Evolutionary conservation across 352 stramenopile genomes (phyloP).

Genomic region (Pythium grandisporangium): DNA sequence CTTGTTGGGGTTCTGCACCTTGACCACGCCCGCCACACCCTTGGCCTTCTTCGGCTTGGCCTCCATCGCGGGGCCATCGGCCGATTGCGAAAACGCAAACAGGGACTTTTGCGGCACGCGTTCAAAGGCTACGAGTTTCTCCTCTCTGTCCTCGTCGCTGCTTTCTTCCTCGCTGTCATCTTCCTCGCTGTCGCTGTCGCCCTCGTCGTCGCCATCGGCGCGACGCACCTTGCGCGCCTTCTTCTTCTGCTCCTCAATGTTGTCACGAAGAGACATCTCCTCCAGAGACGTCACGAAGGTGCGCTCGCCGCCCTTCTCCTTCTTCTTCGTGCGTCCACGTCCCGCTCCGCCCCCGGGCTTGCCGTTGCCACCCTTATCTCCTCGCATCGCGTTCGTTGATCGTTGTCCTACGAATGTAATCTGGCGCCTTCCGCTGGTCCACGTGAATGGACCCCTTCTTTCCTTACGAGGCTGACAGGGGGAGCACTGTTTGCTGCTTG

Average conservation of each 20-base stretch:
- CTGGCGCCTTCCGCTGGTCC: background rate
- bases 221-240: constrained; percentile 63
- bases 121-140: constrained; percentile 60
- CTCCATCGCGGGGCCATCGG: constrained; percentile 45
- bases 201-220: constrained; percentile 26
- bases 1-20: constrained; percentile 81
- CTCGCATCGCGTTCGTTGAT: constrained; percentile 20
- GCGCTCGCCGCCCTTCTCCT: constrained; percentile 58
- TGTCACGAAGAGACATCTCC: constrained; percentile 71
- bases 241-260: constrained; percentile 63
- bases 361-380: constrained; percentile 46
- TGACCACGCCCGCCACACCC: constrained; percentile 53
- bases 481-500: too few relatives aligned
- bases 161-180: constrained; percentile 27
- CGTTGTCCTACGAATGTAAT: background rate
- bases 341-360: constrained; percentile 34
- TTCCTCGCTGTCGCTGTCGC: constrained; percentile 37
- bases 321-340: constrained; percentile 32
- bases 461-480: too few relatives aligned
- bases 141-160: constrained; percentile 13
- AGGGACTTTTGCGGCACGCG: constrained; percentile 68
- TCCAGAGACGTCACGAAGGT: constrained; percentile 81
- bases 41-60: constrained; percentile 62
- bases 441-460: background rate
- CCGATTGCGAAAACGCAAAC: constrained; percentile 56